phyloP scores from a whole-genome alignment of 140 eudicot species.

The Senecio squalidus region DNA sequence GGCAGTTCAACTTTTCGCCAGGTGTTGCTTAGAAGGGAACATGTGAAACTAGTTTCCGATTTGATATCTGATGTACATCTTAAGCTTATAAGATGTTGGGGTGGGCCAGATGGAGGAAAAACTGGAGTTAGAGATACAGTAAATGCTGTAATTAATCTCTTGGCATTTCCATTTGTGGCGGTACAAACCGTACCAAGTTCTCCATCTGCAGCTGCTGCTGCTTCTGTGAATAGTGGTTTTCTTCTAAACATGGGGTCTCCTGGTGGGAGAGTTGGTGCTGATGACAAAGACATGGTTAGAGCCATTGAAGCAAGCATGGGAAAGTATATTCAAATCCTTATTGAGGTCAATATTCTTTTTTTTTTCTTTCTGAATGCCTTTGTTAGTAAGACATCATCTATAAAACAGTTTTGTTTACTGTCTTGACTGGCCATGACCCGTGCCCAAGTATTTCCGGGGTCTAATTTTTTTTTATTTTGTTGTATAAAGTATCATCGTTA shows the following conservation, averaged over 20 bases:
- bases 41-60: constrained; percentile 56
- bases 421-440: no score
- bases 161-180: constrained; percentile 98
- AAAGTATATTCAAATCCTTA: constrained; percentile 68
- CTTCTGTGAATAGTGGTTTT: constrained; percentile 83
- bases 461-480: no score
- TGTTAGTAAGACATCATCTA: background rate
- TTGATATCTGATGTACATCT: constrained; percentile 70
- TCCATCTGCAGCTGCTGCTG: constrained; percentile 53
- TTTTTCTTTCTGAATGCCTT: background rate
- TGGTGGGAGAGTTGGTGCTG: constrained; percentile 76
- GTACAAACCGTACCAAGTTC: constrained; percentile 61
- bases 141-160: constrained; percentile 76
- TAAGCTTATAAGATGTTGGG: constrained; percentile 65
- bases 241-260: constrained; percentile 90
- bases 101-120: constrained; percentile 92
- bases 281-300: constrained; percentile 76
- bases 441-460: no score
- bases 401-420: no score
- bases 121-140: constrained; percentile 66
- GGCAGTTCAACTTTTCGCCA: constrained; percentile 78
- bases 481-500: no score
- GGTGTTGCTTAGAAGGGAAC: constrained; percentile 69
- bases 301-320: constrained; percentile 80
- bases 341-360: constrained; percentile 48